Evolutionary conservation across 495 filamentous ascomycete species (phyloP), one percentile per base, ranked within the genome.

Genomic region (Aspergillus panamensis): DNA sequence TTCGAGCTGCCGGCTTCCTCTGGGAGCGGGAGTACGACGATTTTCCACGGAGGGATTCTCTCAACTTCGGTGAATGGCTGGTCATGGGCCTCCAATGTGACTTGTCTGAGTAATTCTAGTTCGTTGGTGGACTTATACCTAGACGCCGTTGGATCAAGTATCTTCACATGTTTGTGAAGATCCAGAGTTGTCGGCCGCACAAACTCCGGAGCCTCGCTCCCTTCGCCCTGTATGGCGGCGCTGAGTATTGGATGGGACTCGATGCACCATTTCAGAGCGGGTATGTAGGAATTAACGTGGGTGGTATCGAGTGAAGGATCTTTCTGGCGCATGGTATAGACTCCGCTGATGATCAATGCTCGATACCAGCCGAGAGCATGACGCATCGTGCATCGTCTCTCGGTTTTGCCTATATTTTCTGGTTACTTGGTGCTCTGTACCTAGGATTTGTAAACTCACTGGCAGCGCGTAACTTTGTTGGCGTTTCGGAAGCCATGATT

Each of bases 221-320:
- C 50, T 31, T 52, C 29, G 14, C 48, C 55, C 12, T 53, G 25
- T 39, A 65, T 56, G 30, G 42, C 40, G 13, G 51, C 47, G 21
- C 55, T 59, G 7, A 66, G 54, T 21, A 62, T 56, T 6, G 63
- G 57, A 45, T 66, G 57, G 1, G 21, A 12, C 3, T 44, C 51
- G 19, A 66, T 53, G 45, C 63, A 66, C 16, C n/a, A 32, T 57
- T 66, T 63, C 37, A 66, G 33, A 12, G 60, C 53, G 5, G 60
- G 57, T 6, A 58, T 45, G 31, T 57, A 63, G 20, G 57, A 47
- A 19, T 37, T 12, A 19, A 53, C 29, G 40, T 25, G 31, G 16
- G 7, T 45, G 16, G 51, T 20, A 45, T 61, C 45, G 39, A 65
- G 31, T 2, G 21, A 25, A 14, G 4, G 0, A 3, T 58, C 31